Base-by-base conservation (phyloP, 441 rosid genomes). In the Brassica balearica region DNA sequence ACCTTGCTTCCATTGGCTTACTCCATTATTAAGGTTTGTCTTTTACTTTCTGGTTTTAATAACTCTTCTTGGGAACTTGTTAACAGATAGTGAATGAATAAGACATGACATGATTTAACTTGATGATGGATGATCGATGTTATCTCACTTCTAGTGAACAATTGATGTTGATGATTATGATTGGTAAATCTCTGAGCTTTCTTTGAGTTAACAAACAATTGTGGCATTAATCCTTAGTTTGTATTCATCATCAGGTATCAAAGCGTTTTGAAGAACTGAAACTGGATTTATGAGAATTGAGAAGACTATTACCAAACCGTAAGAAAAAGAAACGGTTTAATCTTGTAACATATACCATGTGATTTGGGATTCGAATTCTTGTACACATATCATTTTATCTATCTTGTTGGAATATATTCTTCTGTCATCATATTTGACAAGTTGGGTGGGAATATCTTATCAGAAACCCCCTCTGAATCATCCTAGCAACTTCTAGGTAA, bases 211-310 rank as follows among this genome's bases (percentile, higher is more conserved):
- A 11, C 19, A 38, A 71, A 12, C 62, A 46, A 46, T 46, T 5
- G 38, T 58, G 71, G 48, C 23, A n/a, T 12, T 65, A n/a, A 46
- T 46, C 55, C 15, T 8, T 38, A 38, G 46, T 38, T 38, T 38
- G 46, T 46, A 53, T 62, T 68, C 55, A 73, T 69, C 10, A 9
- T 34, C 81, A 95, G 99, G 96, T 92, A 14, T 85, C 95, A 12
- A 89, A 84, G 87, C 90, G 85, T 48, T 83, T 93, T 85, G 95
- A 86, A 76, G 95, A 88, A 65, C 77, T 91, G 64, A 91, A 80
- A 82, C 77, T 71, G 5, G 92, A 87, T 65, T 88, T 0, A 95
- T 78, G 88, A 88, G 69, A 87, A 84, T 83, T 78, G 88, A 88
- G 69, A 88, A 84, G 84, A 82, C 65, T 68, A 86, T 80, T 9